Evolutionary conservation across 148 eudicot genomes (phyloP).

Genomic region (Amaranthus cruentus): DNA sequence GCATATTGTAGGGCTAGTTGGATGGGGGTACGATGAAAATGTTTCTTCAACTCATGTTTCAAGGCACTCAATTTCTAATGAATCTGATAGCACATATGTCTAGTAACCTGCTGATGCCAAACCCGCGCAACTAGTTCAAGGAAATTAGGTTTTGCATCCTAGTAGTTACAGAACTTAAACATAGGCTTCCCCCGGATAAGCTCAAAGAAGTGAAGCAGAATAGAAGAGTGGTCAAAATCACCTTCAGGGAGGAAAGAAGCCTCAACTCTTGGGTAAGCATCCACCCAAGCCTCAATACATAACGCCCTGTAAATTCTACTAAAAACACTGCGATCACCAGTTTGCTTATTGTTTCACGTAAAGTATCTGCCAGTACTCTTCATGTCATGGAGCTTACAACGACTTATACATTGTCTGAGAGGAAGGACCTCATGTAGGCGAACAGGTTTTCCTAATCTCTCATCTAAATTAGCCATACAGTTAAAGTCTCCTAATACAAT

Average conservation of each 20-base stretch:
- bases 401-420: not conserved
- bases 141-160: not conserved
- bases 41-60: too few relatives aligned
- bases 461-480: not conserved
- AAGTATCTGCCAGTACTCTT: not conserved
- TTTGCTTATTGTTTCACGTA: not conserved
- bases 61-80: rapidly evolving
- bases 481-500: not conserved
- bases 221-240: too few relatives aligned
- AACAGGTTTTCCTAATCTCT: not conserved
- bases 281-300: not conserved
- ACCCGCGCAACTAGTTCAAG: too few relatives aligned
- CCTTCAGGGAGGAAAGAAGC: not conserved
- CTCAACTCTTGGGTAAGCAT: not conserved
- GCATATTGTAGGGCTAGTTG: too few relatives aligned
- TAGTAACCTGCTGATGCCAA: too few relatives aligned
- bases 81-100: too few relatives aligned
- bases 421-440: not conserved
- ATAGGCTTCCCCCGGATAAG: not conserved
- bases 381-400: not conserved
- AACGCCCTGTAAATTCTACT: not conserved
- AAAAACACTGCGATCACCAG: not conserved
- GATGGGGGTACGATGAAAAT: too few relatives aligned
- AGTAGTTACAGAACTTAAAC: not conserved
- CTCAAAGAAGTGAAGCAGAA: not conserved